Percentiles rank a stretch among this genome's conserved stretches.
Evolutionary conservation across 2,329 filamentous ascomycete genomes (phyloP).

Genomic region (Ophiocordyceps australis): DNA sequence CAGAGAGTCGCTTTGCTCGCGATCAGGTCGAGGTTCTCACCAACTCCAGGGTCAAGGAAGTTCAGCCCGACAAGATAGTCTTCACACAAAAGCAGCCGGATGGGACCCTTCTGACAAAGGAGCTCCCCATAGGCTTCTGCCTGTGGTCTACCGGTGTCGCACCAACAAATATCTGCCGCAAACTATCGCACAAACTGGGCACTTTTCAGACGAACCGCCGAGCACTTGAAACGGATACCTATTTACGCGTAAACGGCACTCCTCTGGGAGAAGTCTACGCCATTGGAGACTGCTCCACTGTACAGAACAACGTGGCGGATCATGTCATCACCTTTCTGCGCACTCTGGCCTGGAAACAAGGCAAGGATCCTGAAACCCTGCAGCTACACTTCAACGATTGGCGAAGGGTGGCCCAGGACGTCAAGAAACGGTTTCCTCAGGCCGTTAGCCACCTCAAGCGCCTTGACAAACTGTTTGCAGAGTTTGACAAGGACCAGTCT

Average conservation of each 20-base stretch:
- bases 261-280: slow-evolving; percentile 91
- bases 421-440: slow-evolving; percentile 83
- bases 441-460: slow-evolving; percentile 72
- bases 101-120: slow-evolving; percentile 65
- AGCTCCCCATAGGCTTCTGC: slow-evolving; percentile 90
- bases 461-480: slow-evolving; percentile 75
- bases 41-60: slow-evolving; percentile 84
- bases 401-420: slow-evolving; percentile 65
- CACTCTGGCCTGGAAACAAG: slow-evolving; percentile 77
- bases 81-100: slow-evolving; percentile 69
- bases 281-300: slow-evolving; percentile 87
- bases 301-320: slow-evolving; percentile 92
- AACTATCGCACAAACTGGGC: slow-evolving; percentile 57
- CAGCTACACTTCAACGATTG: slow-evolving; percentile 78
- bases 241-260: slow-evolving; percentile 74
- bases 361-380: slow-evolving; percentile 75
- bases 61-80: slow-evolving; percentile 64
- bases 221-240: slow-evolving; percentile 85
- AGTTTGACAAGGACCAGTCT: slow-evolving; percentile 85
- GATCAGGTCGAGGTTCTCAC: slow-evolving; percentile 86
- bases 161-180: slow-evolving; percentile 65
- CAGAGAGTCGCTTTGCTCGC: slow-evolving; percentile 76
- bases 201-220: slow-evolving; percentile 70
- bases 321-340: slow-evolving; percentile 83
- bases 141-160: slow-evolving; percentile 94